Evolutionary conservation across 2,329 filamentous ascomycete species (phyloP), one percentile per base, ranked within the genome.

Genomic region (Aureobasidium mangrovei): DNA sequence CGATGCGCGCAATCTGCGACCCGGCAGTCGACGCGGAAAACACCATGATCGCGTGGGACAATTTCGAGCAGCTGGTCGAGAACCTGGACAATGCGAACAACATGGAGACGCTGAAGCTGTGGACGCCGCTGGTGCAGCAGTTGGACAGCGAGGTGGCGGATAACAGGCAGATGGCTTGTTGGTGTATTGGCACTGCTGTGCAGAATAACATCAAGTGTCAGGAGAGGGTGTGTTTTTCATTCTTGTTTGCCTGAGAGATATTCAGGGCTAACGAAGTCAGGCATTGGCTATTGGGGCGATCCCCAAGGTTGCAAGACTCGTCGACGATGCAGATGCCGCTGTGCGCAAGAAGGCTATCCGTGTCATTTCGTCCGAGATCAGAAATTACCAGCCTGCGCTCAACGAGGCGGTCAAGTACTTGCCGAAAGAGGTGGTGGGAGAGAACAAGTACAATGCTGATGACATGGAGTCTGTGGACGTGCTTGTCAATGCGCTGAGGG

Each of bases 71-170:
- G 70, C 77, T 95, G 56, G 85, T 96, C 64, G 90, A 96, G 75
- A 83, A 81, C 59, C 82, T 97, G 63, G 93, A 98, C 77, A 98
- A 98, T 69, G 91, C 93, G 56, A 98, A 97, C 76, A 94, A 96
- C 72, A 80, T 98, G 62, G 83, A 83, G 60, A 80, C 80, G 29
- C 74, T 96, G 24, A 79, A 79, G 5, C 77, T 97, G 32, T 98
- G 93, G 93, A 79, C 80, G 8, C 88, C 88, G 7, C 75, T 98
- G 38, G 74, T 96, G 8, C 71, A 77, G 7, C 81, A 86, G 59
- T 76, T 98, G 10, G 75, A 77, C 47, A 78, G 84, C 63, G 76
- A 79, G 8, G 85, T 93, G 65, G 67, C 77, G 4, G 86, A 93
- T 59, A 75, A 95, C 64, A 78, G 91, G 60, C 82, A 77, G 63